Percentiles rank a stretch among this genome's conserved stretches.
phyloP scores from a whole-genome alignment of 164 flowering plant genomes.

The Annona squamosa region DNA sequence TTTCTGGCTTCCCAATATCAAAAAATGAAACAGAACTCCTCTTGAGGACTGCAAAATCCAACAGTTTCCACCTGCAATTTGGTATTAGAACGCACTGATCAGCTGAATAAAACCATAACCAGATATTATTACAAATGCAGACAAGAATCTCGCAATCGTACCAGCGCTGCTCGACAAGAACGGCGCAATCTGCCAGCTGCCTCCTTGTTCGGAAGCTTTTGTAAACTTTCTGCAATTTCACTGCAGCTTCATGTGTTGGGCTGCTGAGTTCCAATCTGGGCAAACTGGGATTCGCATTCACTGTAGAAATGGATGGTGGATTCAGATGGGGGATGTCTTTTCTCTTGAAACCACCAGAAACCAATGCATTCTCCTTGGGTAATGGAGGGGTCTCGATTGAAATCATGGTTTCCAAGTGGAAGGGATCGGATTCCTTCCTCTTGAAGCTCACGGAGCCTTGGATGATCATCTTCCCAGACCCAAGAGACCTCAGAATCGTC shows the following conservation, averaged over 20 bases:
- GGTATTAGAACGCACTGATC: background rate
- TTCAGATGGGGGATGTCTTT: slow-evolving; percentile 9
- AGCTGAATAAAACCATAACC: background rate
- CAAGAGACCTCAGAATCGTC: slow-evolving; percentile 31
- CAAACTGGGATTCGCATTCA: slow-evolving; percentile 9
- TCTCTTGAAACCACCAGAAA: slow-evolving; percentile 11
- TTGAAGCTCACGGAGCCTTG: slow-evolving; percentile 52
- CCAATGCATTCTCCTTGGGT: slow-evolving; percentile 2
- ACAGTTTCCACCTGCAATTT: slow-evolving; percentile 29
- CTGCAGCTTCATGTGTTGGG: slow-evolving; percentile 73
- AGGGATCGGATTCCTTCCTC: slow-evolving; percentile 18
- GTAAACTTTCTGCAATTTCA: slow-evolving; percentile 88
- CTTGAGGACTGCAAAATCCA: slow-evolving; percentile 88
- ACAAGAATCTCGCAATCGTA: slow-evolving; percentile 15
- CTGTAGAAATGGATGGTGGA: slow-evolving; percentile 13
- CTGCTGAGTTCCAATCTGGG: slow-evolving; percentile 21
- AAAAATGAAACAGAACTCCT: slow-evolving; percentile 83
- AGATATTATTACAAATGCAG: background rate
- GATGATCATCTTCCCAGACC: slow-evolving; percentile 20
- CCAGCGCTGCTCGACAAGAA: slow-evolving; percentile 84
- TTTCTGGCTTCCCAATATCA: slow-evolving; percentile 64
- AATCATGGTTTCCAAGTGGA: slow-evolving; percentile 29
- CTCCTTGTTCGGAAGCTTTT: slow-evolving; percentile 88
- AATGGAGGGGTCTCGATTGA: slow-evolving; percentile 22
- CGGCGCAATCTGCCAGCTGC: slow-evolving; percentile 93